Evolutionary conservation across 257 asterid genomes (phyloP), one percentile per base, ranked within the genome.

Genomic region (Vinca minor): DNA sequence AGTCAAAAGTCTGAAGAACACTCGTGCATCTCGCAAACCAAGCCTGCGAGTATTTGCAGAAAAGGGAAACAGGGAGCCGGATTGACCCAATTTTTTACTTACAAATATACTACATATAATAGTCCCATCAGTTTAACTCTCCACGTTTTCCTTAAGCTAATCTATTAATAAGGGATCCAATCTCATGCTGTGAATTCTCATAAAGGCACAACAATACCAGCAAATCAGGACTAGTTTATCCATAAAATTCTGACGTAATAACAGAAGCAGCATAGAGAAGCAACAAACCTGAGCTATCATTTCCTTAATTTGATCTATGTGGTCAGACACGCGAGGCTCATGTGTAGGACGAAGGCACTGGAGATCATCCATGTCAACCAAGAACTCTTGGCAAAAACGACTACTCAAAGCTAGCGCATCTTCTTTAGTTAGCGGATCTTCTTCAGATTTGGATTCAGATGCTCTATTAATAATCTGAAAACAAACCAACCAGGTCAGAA

Each of bases 301-400:
- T 72, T 80, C 84, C 81, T 81, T 82, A 49, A 88, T 84, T 53
- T 88, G 86, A 53, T 84, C 94, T 70, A 83, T 83, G 61, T 85
- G 87, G 38, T 85, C 94, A 41, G 88, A 85, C 62, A 86, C 95
- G 31, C 87, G 85, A 36, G 96, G 88, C 72, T 88, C 90, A 76
- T 88, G 83, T 35, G 94, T 86, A 44, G 94, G 95, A 69, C 66
- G 66, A 66, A 84, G 91, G 84, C 95, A 86, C 70, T 88, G 95
- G 68, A 88, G 94, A 84, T 80, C 94, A 67, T 69, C 76, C 96
- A 91, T 86, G 74, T 91, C 98, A 17, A 32, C 74, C 36, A 84
- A 87, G 71, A 78, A 91, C 77, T 91, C 98, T 53, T 84, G 47
- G 77, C 98, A 91, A 79, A 80, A 91, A 66, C 87, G 76, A 44